Evolutionary conservation across 1,284 basidiomycete species (phyloP), one percentile per base, ranked within the genome.

Genomic region (Ustilago nuda): DNA sequence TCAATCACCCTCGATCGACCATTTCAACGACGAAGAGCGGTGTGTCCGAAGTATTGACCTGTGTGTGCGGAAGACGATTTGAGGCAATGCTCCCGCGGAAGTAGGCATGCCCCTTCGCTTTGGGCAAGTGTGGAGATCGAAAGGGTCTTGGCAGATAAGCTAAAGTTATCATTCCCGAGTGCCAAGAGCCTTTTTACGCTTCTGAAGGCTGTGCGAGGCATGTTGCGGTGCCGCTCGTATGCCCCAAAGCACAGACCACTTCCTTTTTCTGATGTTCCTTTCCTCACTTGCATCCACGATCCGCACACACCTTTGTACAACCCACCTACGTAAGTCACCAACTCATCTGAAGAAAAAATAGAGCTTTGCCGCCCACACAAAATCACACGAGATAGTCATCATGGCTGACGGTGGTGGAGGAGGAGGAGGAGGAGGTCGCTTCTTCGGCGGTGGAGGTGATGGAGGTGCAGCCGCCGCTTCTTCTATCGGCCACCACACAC

Each of bases 391-490:
- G 19, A 19, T 45, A 19, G 17, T 12, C 50, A 51, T 30, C 9
- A 53, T 53, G 51, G 51, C 51, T 17, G 45, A 41, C 37, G 61
- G n/a, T 12, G 48, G 58, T 8, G 57, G 53, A 3, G 57, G 56
- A 13, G 54, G 37, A 3, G 60, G 51, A 36, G 59, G 59, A 19
- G 54, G 30, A 17, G 52, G 33, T 32, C 32, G 43, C n/a, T 35
- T 46, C 37, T 41, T 32, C 19, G 55, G 61, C 8, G 48, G 32
- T 41, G 64, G 57, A 27, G 59, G 39, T 32, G 43, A 39, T 53
- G 50, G 57, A 19, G 53, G 51, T 19, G 52, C 56, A 27, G 56
- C 57, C 30, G 52, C 63, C 45, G 58, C 53, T 35, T 36, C 48
- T 50, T 27, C 27, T 17, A 30, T 45, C n/a, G 19, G n/a, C 27